Base-by-base conservation (phyloP, 202 grass and related monocot genomes). In the Eragrostis tef region DNA sequence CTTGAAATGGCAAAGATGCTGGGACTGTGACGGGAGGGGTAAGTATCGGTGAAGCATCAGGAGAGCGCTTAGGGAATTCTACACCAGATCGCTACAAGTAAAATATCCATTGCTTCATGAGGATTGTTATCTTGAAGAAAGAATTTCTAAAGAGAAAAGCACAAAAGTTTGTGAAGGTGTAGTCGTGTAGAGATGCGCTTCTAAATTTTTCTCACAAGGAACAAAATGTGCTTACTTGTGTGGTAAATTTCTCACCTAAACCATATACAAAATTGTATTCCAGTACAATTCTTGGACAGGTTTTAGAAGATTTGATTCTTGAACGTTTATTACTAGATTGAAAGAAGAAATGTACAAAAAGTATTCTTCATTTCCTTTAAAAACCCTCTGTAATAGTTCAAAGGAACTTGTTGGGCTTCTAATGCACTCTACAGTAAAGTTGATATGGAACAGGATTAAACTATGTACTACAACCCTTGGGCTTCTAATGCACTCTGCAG, bases 41-140 rank as follows among this genome's bases (percentile, higher is more conserved):
- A 66, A 93, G 81, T 86, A 90, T 90, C 14, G 91, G 83, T 75
- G 87, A 67, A 88, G 87, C 81, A 81, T 93, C 87, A 48, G 75
- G 82, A 31, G 91, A 79, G 42, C 85, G 79, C 64, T 75, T 62
- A 44, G 94, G 94, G 86, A 97, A 97, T 70, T 88, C 80, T 15
- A 93, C 87, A 68, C 91, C 94, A 75, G 82, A 81, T 69, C 81
- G 74, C 94, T 97, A 81, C 78, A 89, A 22, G 60, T 69, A 81
- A 58, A 48, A 70, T 47, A 62, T 45, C 24, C 15, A 49, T 43
- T 48, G 19, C 26, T 72, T 69, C 16, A 60, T 44, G 39, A 27
- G 63, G 57, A 80, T 43, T 43, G 51, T 42, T 4, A 61, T 17
- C 19, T 39, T 48, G 50, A 46, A 56, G 21, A 8, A 61, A 61